Percentiles rank a stretch among this genome's conserved stretches.
Evolutionary conservation across 257 asterid genomes (phyloP).

Genomic region (Primulina eburnea): DNA sequence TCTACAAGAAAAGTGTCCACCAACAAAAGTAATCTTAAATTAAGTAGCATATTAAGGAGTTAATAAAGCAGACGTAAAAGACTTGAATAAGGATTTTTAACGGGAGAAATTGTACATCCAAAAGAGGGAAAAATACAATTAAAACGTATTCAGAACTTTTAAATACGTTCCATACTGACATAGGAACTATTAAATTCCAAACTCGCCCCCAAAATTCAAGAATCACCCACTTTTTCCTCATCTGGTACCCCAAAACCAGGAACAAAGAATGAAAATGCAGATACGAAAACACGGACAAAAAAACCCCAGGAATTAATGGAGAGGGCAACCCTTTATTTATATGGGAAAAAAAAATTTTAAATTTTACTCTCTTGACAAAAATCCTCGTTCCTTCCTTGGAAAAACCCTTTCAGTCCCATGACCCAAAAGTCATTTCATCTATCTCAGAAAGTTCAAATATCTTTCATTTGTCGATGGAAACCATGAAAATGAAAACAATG

Average conservation of each 20-base stretch:
- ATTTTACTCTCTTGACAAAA: not conserved
- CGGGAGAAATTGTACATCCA: not conserved
- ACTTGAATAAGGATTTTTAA: not conserved
- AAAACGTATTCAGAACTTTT: not conserved
- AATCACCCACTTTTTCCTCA: not conserved
- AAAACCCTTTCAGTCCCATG: not conserved
- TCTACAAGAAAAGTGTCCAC: too few relatives aligned
- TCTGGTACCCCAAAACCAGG: not conserved
- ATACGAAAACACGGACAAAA: not conserved
- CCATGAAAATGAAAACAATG: conserved; percentile 5
- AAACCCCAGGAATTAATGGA: not conserved
- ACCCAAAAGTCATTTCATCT: not conserved
- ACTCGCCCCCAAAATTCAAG: not conserved
- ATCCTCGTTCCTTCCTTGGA: not conserved
- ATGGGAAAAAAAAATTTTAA: too few relatives aligned
- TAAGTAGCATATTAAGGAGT: conserved; percentile 13
- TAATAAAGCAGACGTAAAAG: not conserved
- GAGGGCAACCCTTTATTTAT: not conserved
- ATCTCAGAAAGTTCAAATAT: not conserved
- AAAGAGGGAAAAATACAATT: not conserved
- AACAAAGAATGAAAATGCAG: too few relatives aligned
- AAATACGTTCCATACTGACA: too few relatives aligned
- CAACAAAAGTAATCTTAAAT: not conserved
- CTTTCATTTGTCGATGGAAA: conserved; percentile 14
- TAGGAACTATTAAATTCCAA: not conserved